Conservation (phyloP, 768 basidiomycete genomes). For the Podaxis sp. region DNA sequence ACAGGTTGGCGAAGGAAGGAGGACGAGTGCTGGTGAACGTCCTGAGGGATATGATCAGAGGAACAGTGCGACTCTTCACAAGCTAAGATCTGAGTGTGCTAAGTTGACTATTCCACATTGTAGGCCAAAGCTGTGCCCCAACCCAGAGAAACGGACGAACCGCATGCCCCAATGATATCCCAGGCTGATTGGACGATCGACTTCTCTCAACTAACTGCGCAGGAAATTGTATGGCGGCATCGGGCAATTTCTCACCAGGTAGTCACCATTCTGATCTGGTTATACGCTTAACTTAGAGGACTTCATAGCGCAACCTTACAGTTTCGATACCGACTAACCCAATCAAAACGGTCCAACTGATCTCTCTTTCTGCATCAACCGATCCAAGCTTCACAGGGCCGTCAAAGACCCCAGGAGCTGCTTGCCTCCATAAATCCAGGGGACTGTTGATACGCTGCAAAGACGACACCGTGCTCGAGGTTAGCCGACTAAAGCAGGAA, state of each 20-base stretch:
- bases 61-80: slow-evolving; percentile 26
- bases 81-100: neutral
- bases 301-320: slow-evolving; percentile 18
- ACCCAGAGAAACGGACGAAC: slow-evolving; percentile 29
- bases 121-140: slow-evolving; percentile 57
- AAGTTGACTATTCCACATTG: neutral
- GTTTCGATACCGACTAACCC: slow-evolving; percentile 17
- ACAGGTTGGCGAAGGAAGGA: slow-evolving; percentile 59
- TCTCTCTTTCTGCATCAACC: slow-evolving; percentile 21
- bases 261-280: slow-evolving; percentile 16
- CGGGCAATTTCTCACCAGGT: slow-evolving; percentile 76
- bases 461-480: slow-evolving; percentile 47
- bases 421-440: slow-evolving; percentile 38
- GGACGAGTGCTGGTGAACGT: slow-evolving; percentile 72
- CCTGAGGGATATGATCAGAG: slow-evolving; percentile 60
- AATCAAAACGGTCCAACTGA: slow-evolving; percentile 42
- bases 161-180: slow-evolving; percentile 62
- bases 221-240: slow-evolving; percentile 51
- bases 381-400: slow-evolving; percentile 6
- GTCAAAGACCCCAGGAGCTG: slow-evolving; percentile 37
- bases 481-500: slow-evolving; percentile 61
- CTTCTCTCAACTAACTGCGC: slow-evolving; percentile 58
- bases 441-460: slow-evolving; percentile 58
- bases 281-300: slow-evolving; percentile 32
- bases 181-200: slow-evolving; percentile 51